Evolutionary conservation across 805 yeast species (phyloP).

Genomic region (Candida michaelii): DNA sequence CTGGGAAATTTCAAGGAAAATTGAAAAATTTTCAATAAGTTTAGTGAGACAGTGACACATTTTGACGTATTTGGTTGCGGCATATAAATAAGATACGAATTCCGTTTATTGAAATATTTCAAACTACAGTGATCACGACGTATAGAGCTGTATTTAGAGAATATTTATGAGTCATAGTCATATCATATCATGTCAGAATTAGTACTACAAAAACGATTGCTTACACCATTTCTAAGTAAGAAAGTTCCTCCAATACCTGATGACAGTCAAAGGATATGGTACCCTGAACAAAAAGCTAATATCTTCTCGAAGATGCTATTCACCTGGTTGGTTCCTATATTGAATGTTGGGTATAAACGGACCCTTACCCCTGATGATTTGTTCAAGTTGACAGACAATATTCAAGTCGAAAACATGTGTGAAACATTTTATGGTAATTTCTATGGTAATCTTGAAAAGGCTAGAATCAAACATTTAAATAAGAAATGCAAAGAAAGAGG

Average conservation of each 20-base stretch:
- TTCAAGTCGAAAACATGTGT: slow-evolving; percentile 32
- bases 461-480: slow-evolving; percentile 20
- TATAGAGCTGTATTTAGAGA: too few relatives aligned
- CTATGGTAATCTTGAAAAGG: slow-evolving; percentile 19
- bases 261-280: slow-evolving; percentile 48
- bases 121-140: too few relatives aligned
- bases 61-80: too few relatives aligned
- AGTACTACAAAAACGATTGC: slow-evolving; percentile 29
- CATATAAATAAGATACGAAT: too few relatives aligned
- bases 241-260: slow-evolving; percentile 53
- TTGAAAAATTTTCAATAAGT: too few relatives aligned
- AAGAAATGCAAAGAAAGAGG: slow-evolving; percentile 29
- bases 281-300: slow-evolving; percentile 31
- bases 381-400: slow-evolving; percentile 36
- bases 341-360: slow-evolving; percentile 71
- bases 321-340: slow-evolving; percentile 67
- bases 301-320: slow-evolving; percentile 48
- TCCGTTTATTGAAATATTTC: too few relatives aligned
- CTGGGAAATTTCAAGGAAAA: too few relatives aligned
- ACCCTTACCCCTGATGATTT: slow-evolving; percentile 67
- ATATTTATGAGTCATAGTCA: too few relatives aligned
- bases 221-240: slow-evolving; percentile 34
- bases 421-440: slow-evolving; percentile 14
- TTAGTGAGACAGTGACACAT: too few relatives aligned
- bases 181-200: background rate